Evolutionary conservation across 768 basidiomycete genomes (phyloP), one percentile per base, ranked within the genome.

Genomic region (Amanita thiersii): DNA sequence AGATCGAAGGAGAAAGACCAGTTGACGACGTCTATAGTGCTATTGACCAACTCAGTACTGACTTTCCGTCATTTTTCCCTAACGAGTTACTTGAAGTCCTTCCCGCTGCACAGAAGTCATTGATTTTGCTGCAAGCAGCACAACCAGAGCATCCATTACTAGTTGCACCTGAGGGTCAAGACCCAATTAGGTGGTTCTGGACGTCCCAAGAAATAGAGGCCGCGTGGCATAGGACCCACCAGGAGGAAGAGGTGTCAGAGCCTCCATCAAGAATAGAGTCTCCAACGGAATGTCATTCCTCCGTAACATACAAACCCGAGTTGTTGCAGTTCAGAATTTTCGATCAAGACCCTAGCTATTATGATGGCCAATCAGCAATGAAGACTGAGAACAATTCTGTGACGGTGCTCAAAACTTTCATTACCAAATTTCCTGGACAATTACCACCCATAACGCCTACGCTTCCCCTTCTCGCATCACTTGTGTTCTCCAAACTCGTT

Each of bases 401-500:
- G 10, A 29, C 52, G 4, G 37, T 56, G 15, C 60, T 85, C 7
- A 57, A 61, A 21, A 47, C 52, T 3, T 81, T 88, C 53, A 63
- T 86, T 39, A 53, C 56, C 11, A 48, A 51, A 0, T 89, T 89
- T 52, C 86, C 88, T 0, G 43, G 56, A 5, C 39, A 56, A 0
- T 63, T 90, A 0, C 83, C 87, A 1, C 51, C 72, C 1, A 68
- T 83, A 33, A 73, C 79, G 0, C 82, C 88, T 0, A 81, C 75
- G 0, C 67, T 86, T 9, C 42, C 66, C 3, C 73, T 78, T 28
- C 68, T 91, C 7, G 76, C 73, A 5, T 66, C 70, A n/a, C 64
- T 80, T 28, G 72, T 83, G 18, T 70, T 87, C 47, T 63, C 59
- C 17, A 79, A 76, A 20, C 76, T 85, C 6, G 55, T 72, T n/a